Conservation (phyloP, 2,329 filamentous ascomycete species). For the Incumbomyces lentus region DNA sequence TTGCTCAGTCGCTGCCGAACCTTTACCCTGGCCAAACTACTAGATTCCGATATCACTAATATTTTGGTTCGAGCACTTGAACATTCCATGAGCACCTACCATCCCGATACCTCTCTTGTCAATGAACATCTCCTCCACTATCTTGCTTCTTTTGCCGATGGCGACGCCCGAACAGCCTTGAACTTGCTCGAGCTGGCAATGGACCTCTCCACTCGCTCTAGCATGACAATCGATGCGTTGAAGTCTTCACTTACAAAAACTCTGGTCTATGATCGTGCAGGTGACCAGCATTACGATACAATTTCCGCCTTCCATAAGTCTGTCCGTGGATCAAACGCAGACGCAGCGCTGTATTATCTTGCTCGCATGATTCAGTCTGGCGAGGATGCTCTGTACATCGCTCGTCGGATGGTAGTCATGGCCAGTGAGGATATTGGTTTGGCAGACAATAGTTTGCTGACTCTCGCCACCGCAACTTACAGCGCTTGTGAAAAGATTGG, state of each 20-base stretch:
- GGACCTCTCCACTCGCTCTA: constrained; percentile 50
- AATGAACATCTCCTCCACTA: constrained; percentile 70
- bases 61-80: constrained; percentile 69
- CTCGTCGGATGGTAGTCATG: constrained; percentile 85
- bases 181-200: constrained; percentile 87
- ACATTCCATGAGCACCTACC: constrained; percentile 43
- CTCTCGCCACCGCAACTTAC: constrained; percentile 76
- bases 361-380: constrained; percentile 91
- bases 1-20: constrained; percentile 81
- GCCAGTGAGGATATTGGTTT: constrained; percentile 89
- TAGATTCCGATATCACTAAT: constrained; percentile 56
- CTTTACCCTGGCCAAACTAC: constrained; percentile 72
- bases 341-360: constrained; percentile 88
- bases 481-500: constrained; percentile 86
- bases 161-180: constrained; percentile 83
- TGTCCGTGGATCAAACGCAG: constrained; percentile 72
- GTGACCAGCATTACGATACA: constrained; percentile 95
- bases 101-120: constrained; percentile 44
- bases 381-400: constrained; percentile 87
- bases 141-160: constrained; percentile 76
- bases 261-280: constrained; percentile 84
- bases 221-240: constrained; percentile 63
- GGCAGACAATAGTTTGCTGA: constrained; percentile 73
- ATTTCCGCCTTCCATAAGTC: constrained; percentile 97
- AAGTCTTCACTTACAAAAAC: constrained; percentile 82